These are phyloP conservation scores for Phytopythium oedochilum DNA, from an alignment of 352 stramenopile genomes.

Conservation along the genomic window DNA sequence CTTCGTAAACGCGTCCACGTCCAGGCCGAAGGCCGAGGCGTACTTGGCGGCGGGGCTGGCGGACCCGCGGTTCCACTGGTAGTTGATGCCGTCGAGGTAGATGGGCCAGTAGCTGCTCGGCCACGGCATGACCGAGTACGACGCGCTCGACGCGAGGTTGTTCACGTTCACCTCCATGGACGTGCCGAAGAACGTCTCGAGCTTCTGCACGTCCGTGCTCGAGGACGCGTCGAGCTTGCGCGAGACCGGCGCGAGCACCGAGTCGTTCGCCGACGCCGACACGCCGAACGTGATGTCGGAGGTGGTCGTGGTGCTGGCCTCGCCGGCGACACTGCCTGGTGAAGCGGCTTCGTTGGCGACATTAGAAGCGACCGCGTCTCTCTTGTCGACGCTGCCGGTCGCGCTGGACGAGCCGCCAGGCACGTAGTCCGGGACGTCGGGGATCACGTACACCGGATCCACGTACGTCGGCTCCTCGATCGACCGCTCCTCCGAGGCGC, in stretches of 20 bases:
- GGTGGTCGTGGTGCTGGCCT: neutral
- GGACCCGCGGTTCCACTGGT: conserved; percentile 26
- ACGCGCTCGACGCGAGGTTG: conserved; percentile 12
- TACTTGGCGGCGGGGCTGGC: conserved; percentile 34
- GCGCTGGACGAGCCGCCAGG: conserved; percentile 7
- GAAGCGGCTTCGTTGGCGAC: too few relatives aligned
- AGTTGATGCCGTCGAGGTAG: conserved; percentile 66
- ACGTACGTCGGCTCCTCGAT: neutral
- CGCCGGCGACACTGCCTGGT: neutral
- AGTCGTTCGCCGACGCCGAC: conserved; percentile 14
- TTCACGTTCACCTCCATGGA: conserved; percentile 24
- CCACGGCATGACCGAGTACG: conserved; percentile 33
- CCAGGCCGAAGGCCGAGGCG: conserved; percentile 30
- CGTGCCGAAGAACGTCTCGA: conserved; percentile 26
- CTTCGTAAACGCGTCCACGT: conserved; percentile 33
- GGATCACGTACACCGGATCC: conserved; percentile 3
- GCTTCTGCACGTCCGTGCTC: conserved; percentile 23
- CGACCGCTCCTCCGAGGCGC: neutral
- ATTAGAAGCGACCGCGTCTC: too few relatives aligned
- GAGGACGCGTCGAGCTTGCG: conserved; percentile 10
- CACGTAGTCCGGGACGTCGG: conserved; percentile 12
- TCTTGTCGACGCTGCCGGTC: too few relatives aligned
- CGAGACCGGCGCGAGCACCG: neutral
- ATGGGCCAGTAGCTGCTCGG: conserved; percentile 50
- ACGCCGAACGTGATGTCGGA: conserved; percentile 11